Evolutionary conservation across 192 early-diverging fungal species (phyloP).

Genomic region (Backusella circina): DNA sequence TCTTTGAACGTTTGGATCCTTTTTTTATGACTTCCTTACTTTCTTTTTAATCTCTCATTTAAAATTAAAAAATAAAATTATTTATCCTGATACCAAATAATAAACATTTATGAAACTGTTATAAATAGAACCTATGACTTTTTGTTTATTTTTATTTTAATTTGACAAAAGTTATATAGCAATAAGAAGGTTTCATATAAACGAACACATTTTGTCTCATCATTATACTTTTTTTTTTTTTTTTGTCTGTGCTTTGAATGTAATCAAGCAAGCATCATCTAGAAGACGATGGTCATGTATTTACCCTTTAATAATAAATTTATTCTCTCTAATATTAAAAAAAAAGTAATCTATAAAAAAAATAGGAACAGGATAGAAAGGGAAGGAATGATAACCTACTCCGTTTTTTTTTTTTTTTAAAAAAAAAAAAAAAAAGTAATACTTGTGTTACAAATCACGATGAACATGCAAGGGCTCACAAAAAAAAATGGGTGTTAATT

Average conservation of each 20-base stretch:
- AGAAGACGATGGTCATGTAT: background rate
- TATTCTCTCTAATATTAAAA: background rate
- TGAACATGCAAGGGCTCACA: background rate
- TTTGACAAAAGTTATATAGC: background rate
- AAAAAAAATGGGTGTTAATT: constrained; percentile 62
- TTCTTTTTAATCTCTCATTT: background rate
- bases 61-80: background rate
- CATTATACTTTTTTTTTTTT: background rate
- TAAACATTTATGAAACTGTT: background rate
- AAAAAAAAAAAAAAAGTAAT: background rate
- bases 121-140: background rate
- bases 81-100: background rate
- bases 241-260: background rate
- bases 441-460: background rate
- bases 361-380: background rate
- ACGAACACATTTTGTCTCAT: background rate
- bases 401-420: background rate
- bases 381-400: background rate
- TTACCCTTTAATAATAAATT: background rate
- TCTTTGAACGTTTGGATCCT: background rate
- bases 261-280: background rate
- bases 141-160: background rate
- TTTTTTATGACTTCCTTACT: background rate
- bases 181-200: background rate
- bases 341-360: background rate